Base-by-base conservation (phyloP, 768 basidiomycete species). In the Scleroderma citrinum region DNA sequence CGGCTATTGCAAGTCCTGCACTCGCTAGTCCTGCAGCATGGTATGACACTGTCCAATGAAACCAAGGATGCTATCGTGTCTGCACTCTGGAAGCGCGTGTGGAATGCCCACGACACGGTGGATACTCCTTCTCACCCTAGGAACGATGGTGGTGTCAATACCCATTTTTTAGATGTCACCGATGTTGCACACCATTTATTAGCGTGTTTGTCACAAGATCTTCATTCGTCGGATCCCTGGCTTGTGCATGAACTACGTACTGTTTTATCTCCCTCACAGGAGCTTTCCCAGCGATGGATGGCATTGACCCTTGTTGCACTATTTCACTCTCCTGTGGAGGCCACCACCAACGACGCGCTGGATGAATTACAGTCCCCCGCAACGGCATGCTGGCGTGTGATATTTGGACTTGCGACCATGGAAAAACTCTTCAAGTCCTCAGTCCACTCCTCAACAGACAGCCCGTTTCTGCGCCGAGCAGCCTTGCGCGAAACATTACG, bases 1-100 rank as follows among this genome's bases (percentile, higher is more conserved):
- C 60, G 63, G 30, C 53, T 76, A n/a, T 54, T 71, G 20, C 59
- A 62, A 37, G 55, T 79, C 35, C 54, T 80, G n/a, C 77, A 72
- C 67, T 56, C 65, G 32, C 39, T 75, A 8, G 56, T 76, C 10
- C 51, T 74, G 5, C 55, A 56, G 16, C 42, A 64, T 12, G 61
- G 62, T 2, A 45, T 37, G 3, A 36, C 17, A n/a, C 52, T 75
- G 20, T 55, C 66, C 2, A 41, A 55, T 1, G 46, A 47, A 16
- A 46, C 66, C 2, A 71, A 72, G 49, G 61, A 62, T 23, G 56
- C 48, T 5, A 56, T 80, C 8, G 60, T 76, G n/a, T 45, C 58
- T 5, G 61, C 65, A 43, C 47, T 76, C 24, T 67, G 60, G 50
- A 58, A 51, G 17, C 30, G 43, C 31, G 29, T 32, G n/a, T 29